phyloP scores from a whole-genome alignment of 2,329 filamentous ascomycete species.

The Aureobasidium lini region DNA sequence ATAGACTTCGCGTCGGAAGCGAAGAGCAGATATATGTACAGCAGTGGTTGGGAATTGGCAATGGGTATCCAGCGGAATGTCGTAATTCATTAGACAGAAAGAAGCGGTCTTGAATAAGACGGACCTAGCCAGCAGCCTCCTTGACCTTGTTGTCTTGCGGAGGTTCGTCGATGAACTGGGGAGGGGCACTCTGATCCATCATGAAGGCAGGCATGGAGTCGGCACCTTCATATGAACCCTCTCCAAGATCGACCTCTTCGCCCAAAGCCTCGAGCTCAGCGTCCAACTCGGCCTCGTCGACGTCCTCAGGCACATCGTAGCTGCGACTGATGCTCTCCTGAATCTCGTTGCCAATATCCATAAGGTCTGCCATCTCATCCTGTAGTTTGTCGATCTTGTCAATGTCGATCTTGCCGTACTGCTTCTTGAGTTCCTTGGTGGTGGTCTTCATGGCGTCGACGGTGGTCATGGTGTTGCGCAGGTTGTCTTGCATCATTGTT shows the following conservation, averaged over 20 bases:
- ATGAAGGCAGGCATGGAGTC: conserved; percentile 67
- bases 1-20: background rate
- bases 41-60: background rate
- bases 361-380: conserved; percentile 97
- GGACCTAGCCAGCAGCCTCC: conserved; percentile 55
- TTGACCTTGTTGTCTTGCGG: conserved; percentile 72
- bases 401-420: conserved; percentile 95
- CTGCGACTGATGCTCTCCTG: conserved; percentile 86
- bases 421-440: conserved; percentile 82
- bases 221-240: conserved; percentile 48
- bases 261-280: conserved; percentile 92
- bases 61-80: conserved; percentile 6
- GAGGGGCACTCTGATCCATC: conserved; percentile 71
- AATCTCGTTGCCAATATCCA: conserved; percentile 97
- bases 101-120: background rate
- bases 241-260: conserved; percentile 84
- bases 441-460: conserved; percentile 97
- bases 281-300: conserved; percentile 93
- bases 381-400: conserved; percentile 97
- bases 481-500: conserved; percentile 95
- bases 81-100: conserved; percentile 7
- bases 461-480: conserved; percentile 97
- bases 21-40: background rate
- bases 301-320: conserved; percentile 94
- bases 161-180: conserved; percentile 86